Evolutionary conservation across 2,329 filamentous ascomycete species (phyloP).

Genomic region (Aspergillus fischeri): DNA sequence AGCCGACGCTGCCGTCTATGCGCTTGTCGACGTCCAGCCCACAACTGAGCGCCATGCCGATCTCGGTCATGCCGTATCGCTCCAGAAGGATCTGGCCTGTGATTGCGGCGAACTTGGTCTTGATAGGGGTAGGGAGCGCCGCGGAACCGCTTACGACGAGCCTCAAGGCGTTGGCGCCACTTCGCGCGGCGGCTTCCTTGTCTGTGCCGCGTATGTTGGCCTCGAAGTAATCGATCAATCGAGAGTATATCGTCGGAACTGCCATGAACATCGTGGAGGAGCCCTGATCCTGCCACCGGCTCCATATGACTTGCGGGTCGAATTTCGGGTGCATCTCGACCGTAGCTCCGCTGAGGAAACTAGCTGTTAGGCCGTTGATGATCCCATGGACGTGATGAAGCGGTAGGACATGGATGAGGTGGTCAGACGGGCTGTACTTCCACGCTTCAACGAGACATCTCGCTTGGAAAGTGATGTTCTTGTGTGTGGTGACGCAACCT

Average conservation of each 20-base stretch:
- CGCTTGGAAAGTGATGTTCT: conserved; percentile 35
- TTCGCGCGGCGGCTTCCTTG: conserved; percentile 28
- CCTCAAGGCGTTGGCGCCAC: conserved; percentile 32
- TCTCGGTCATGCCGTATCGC: conserved; percentile 50
- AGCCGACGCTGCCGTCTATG: conserved; percentile 48
- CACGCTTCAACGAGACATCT: conserved; percentile 28
- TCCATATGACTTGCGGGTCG: conserved; percentile 44
- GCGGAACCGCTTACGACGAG: conserved; percentile 42
- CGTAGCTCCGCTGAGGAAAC: conserved; percentile 43
- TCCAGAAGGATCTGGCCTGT: conserved; percentile 43
- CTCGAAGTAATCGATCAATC: conserved; percentile 45
- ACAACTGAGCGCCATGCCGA: conserved; percentile 47
- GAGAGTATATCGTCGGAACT: conserved; percentile 50
- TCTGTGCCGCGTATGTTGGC: conserved; percentile 34
- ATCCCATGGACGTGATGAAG: conserved; percentile 51
- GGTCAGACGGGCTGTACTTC: conserved; percentile 34
- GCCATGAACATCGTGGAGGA: conserved; percentile 48
- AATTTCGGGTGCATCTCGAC: conserved; percentile 49
- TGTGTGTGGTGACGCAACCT: conserved; percentile 42
- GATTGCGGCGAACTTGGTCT: conserved; percentile 38
- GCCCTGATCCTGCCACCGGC: conserved; percentile 40
- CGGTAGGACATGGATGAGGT: conserved; percentile 48
- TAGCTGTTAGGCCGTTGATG: conserved; percentile 47
- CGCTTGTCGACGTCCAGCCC: conserved; percentile 36
- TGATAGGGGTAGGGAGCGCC: conserved; percentile 40